Evolutionary conservation across 2,329 filamentous ascomycete species (phyloP).

Genomic region (Trichophyton equinum): DNA sequence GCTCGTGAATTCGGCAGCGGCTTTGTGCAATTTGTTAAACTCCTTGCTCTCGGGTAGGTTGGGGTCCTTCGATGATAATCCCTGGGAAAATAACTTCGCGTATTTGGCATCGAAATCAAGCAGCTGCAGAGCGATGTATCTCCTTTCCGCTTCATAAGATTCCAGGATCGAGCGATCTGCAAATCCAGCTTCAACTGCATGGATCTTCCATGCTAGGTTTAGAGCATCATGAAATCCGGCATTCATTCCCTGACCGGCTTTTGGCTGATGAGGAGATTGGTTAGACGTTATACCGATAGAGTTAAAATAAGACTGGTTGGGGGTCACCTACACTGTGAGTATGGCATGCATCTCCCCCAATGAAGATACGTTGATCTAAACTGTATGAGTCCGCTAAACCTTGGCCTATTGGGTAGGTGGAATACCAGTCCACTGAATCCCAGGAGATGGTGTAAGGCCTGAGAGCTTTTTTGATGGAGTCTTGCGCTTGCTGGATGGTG

Average conservation of each 20-base stretch:
- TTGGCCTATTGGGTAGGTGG: conserved; percentile 53
- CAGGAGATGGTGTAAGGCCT: conserved; percentile 49
- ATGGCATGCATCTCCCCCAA: conserved; percentile 54
- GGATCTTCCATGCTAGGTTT: conserved; percentile 93
- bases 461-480: conserved; percentile 45
- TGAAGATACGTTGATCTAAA: conserved; percentile 52
- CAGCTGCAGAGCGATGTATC: conserved; percentile 69
- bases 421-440: conserved; percentile 55
- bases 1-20: conserved; percentile 80
- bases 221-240: conserved; percentile 53
- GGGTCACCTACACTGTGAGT: conserved; percentile 39
- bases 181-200: conserved; percentile 74
- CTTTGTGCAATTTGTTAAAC: conserved; percentile 84
- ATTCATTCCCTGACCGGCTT: conserved; percentile 54
- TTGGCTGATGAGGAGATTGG: conserved; percentile 32
- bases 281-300: background rate
- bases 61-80: conserved; percentile 31
- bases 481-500: conserved; percentile 47
- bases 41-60: conserved; percentile 55
- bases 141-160: conserved; percentile 79
- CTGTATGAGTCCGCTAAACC: conserved; percentile 54
- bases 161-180: conserved; percentile 61
- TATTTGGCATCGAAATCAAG: conserved; percentile 81
- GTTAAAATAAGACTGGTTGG: background rate
- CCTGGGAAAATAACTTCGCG: conserved; percentile 75